Conservation (phyloP, 768 basidiomycete species). For the Amanita thiersii region DNA sequence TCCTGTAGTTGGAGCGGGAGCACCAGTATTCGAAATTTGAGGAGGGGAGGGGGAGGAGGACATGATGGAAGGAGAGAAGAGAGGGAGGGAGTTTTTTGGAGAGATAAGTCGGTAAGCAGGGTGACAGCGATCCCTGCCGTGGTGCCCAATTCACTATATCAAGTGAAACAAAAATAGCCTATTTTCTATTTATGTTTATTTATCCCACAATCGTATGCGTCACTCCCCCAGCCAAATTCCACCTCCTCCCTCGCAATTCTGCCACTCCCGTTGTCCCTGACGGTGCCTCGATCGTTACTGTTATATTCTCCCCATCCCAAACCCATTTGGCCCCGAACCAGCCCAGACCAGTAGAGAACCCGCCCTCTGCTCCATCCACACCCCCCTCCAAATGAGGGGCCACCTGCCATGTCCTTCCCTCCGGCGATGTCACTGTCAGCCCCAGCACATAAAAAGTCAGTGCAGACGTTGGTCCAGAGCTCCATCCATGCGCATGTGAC, state of each 20-base stretch:
- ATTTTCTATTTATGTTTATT: too few relatives aligned
- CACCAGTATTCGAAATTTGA: constrained; percentile 4
- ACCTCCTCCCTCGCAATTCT: too few relatives aligned
- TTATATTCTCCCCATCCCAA: constrained; percentile 6
- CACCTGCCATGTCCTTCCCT: constrained; percentile 40
- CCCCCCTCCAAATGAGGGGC: constrained; percentile 36
- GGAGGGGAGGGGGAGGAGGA: constrained; percentile 4
- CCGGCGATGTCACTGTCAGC: constrained; percentile 37
- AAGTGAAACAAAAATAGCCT: constrained; percentile 5
- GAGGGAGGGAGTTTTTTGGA: not conserved
- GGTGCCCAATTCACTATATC: too few relatives aligned
- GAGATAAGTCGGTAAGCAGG: not conserved
- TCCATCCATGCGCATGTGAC: constrained; percentile 56
- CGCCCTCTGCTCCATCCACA: constrained; percentile 35
- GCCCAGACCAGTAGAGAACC: constrained; percentile 45
- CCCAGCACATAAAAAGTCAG: constrained; percentile 51
- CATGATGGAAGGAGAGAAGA: constrained; percentile 4
- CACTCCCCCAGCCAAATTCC: too few relatives aligned
- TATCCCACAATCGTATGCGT: too few relatives aligned
- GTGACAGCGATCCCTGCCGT: too few relatives aligned
- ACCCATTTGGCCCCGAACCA: constrained; percentile 43
- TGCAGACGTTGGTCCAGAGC: constrained; percentile 47
- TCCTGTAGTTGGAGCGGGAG: not conserved
- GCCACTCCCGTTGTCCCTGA: too few relatives aligned
- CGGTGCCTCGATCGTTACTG: too few relatives aligned